Evolutionary conservation across 768 basidiomycete species (phyloP), one percentile per base, ranked within the genome.

Genomic region (Leccinum subgranulosum): DNA sequence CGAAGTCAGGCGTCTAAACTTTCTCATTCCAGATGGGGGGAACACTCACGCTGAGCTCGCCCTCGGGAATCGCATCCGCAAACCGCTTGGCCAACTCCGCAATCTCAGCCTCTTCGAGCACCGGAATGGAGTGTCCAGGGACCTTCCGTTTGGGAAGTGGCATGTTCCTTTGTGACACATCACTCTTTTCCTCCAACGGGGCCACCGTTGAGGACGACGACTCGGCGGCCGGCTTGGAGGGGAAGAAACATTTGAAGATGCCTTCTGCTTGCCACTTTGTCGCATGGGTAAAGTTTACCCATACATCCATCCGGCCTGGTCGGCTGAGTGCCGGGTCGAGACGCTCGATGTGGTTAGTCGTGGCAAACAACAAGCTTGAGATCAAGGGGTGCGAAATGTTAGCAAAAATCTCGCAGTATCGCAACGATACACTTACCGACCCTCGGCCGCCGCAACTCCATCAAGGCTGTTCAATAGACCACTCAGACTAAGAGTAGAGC

Each of bases 201-300:
- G 61, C n/a, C 17, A 3, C 60, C 43, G 63, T 39, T 10, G 41
- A 43, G 3, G 66, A 55, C 34, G 59, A 21, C 19, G 55, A 50
- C 6, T 53, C 39, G n/a, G 33, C 33, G 12, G 59, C 49, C 56
- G 63, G 72, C 57, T 76, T 84, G 72, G 73, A 86, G 3, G 92
- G 91, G 86, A 94, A 94, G 84, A 94, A 94, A 72, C 90, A 92
- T 71, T 92, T 92, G 84, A 92, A 94, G 69, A 94, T 90, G 52
- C 90, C 91, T 73, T 92, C 91, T 14, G 92, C 92, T 67, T 94
- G 92, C 90, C 90, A 93, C 71, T 91, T 93, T 8, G 90, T 92
- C 6, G 92, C 91, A 66, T 94, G 87, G 52, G 88, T 87, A 74
- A 94, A 94, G 76, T 92, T 91, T 41, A 94, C 81, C 91, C 91